Evolutionary conservation across 192 early-diverging fungal species (phyloP).

Genomic region (Backusella parvicylindrica): DNA sequence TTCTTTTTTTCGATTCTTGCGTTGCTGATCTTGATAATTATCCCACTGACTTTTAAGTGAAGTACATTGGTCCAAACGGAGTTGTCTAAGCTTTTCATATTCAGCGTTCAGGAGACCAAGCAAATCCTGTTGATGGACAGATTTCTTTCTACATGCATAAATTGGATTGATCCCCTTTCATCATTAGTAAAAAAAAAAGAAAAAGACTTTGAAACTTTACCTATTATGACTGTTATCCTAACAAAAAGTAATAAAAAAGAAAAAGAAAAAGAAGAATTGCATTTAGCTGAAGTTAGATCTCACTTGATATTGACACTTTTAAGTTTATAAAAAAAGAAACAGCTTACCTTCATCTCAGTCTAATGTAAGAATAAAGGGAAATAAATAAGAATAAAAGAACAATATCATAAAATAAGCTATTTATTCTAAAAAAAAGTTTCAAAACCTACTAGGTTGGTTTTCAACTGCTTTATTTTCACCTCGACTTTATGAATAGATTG

Average conservation of each 20-base stretch:
- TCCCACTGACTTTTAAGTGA: slow-evolving; percentile 13
- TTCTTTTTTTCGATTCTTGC: slow-evolving; percentile 2
- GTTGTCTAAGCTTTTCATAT: slow-evolving; percentile 3
- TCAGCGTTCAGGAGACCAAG: slow-evolving; percentile 3
- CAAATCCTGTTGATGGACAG: background rate
- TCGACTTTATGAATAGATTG: background rate
- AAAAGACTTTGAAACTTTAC: background rate
- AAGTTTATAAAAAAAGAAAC: background rate
- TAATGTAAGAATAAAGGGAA: background rate
- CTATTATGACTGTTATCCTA: background rate
- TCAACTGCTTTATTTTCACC: slow-evolving; percentile 7
- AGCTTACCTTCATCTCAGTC: background rate
- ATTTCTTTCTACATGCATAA: background rate
- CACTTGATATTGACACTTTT: background rate
- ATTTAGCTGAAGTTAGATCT: background rate
- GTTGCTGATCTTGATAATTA: background rate
- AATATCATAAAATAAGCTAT: background rate
- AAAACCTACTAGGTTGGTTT: background rate
- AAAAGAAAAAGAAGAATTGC: background rate
- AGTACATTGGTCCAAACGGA: background rate
- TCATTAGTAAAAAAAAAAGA: background rate
- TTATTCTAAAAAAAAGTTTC: background rate
- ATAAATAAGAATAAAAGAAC: background rate
- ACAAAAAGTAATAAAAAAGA: background rate
- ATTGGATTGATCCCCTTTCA: background rate